These are phyloP conservation scores for Dichomitus squalens DNA, from an alignment of 1,284 basidiomycete species.

Conservation along the genomic window DNA sequence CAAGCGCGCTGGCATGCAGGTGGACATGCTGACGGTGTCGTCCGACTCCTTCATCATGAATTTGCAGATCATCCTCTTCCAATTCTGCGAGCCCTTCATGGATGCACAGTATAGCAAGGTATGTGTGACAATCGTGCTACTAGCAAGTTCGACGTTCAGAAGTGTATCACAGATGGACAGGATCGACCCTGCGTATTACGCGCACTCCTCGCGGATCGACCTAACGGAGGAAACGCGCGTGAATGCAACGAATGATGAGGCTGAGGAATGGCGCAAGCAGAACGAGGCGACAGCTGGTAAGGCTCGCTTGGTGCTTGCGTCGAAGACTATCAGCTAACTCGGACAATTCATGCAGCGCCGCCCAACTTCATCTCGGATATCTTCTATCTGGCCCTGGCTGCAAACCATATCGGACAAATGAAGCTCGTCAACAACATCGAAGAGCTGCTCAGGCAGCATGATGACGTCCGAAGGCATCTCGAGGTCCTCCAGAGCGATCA, in stretches of 20 bases:
- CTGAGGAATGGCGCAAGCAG: conserved; percentile 67
- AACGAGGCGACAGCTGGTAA: conserved; percentile 49
- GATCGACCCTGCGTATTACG: conserved; percentile 86
- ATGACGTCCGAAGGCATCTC: conserved; percentile 79
- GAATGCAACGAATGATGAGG: conserved; percentile 87
- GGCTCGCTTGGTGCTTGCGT: neutral
- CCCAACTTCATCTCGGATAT: conserved; percentile 96
- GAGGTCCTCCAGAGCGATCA: conserved; percentile 79
- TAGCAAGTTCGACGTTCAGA: neutral
- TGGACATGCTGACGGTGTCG: conserved; percentile 84
- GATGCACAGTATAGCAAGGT: conserved; percentile 91
- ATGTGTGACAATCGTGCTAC: conserved; percentile 10
- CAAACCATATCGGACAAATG: conserved; percentile 85
- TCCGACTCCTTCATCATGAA: conserved; percentile 96
- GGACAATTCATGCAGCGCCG: conserved; percentile 37
- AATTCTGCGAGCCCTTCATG: conserved; percentile 97
- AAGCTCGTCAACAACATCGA: conserved; percentile 79
- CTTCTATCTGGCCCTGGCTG: conserved; percentile 86
- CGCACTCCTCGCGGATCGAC: conserved; percentile 70
- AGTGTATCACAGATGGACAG: conserved; percentile 75
- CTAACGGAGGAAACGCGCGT: conserved; percentile 89
- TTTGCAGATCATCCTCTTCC: conserved; percentile 78
- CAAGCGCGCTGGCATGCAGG: conserved; percentile 90
- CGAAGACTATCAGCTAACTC: neutral
- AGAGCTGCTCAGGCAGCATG: conserved; percentile 70